These are phyloP conservation scores for Cladophialophora immunda DNA, from an alignment of 2,329 filamentous ascomycete genomes.

Conservation along the genomic window DNA sequence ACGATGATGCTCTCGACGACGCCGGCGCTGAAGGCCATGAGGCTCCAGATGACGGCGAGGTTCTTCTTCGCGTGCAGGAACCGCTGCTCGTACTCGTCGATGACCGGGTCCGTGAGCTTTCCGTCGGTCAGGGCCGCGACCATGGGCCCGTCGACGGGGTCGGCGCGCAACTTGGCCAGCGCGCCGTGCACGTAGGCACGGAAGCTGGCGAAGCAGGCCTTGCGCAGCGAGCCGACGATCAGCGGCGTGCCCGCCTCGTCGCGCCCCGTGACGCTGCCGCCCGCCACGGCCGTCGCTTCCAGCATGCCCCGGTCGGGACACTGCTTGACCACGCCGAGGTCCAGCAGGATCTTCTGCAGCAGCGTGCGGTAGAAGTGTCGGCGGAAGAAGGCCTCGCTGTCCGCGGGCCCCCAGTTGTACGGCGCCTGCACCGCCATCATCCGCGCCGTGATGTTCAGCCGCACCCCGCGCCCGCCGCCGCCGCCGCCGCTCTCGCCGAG, in stretches of 20 bases:
- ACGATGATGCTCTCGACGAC: conserved; percentile 92
- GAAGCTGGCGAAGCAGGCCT: conserved; percentile 80
- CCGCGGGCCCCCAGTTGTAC: conserved; percentile 83
- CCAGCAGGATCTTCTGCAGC: conserved; percentile 90
- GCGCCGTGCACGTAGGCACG: conserved; percentile 81
- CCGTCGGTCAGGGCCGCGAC: conserved; percentile 70
- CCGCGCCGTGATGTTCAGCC: conserved; percentile 92
- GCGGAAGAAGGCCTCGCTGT: conserved; percentile 88
- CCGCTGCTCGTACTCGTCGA: conserved; percentile 71
- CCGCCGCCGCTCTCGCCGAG: conserved; percentile 57
- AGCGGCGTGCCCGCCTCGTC: conserved; percentile 71
- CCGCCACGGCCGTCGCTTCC: conserved; percentile 40
- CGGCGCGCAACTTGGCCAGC: conserved; percentile 72
- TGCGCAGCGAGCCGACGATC: conserved; percentile 84
- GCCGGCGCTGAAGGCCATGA: conserved; percentile 95
- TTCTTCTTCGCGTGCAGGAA: conserved; percentile 78
- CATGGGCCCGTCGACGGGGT: conserved; percentile 66
- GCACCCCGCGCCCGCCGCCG: conserved; percentile 62
- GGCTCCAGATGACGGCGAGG: conserved; percentile 84
- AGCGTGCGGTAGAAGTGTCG: conserved; percentile 92
- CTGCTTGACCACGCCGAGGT: conserved; percentile 77
- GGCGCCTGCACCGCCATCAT: conserved; percentile 99
- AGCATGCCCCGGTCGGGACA: conserved; percentile 38
- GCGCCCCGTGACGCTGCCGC: conserved; percentile 37
- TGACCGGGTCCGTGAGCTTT: conserved; percentile 76